Conservation (phyloP, 164 flowering plant genomes). For the Euptelea pleiosperma region DNA sequence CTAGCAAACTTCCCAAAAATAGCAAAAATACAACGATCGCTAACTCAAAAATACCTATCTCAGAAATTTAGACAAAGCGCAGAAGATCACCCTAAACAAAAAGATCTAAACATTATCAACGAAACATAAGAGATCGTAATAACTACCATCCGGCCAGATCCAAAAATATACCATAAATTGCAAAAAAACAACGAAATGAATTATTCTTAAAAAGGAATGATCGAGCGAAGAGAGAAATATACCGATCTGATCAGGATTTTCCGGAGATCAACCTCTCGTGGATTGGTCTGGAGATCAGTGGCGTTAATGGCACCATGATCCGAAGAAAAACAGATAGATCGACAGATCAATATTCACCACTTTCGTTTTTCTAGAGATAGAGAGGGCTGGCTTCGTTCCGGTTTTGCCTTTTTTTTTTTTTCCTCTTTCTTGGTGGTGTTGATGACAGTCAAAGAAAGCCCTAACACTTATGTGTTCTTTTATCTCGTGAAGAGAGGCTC, state of each 20-base stretch:
- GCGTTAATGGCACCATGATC: neutral
- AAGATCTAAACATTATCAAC: neutral
- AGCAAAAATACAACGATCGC: too few species aligned
- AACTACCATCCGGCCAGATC: neutral
- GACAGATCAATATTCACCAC: neutral
- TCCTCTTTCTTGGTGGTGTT: neutral
- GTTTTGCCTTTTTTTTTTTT: too few species aligned
- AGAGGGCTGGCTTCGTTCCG: too few species aligned
- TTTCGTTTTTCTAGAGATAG: too few species aligned
- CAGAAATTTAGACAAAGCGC: neutral
- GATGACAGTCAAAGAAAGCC: conserved; percentile 17
- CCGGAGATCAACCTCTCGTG: neutral
- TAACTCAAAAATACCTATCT: neutral
- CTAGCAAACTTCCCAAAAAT: too few species aligned
- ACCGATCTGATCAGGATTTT: conserved; percentile 6
- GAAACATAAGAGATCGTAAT: neutral
- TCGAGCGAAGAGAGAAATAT: neutral
- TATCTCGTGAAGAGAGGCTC: neutral
- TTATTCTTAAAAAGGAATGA: neutral
- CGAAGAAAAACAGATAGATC: neutral
- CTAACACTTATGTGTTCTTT: neutral
- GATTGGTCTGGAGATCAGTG: neutral
- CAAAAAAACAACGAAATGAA: neutral
- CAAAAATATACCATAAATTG: neutral
- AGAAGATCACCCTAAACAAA: neutral